Evolutionary conservation across 345 rosid genomes (phyloP), one percentile per base, ranked within the genome.

Genomic region (Mallotus nudiflorus): DNA sequence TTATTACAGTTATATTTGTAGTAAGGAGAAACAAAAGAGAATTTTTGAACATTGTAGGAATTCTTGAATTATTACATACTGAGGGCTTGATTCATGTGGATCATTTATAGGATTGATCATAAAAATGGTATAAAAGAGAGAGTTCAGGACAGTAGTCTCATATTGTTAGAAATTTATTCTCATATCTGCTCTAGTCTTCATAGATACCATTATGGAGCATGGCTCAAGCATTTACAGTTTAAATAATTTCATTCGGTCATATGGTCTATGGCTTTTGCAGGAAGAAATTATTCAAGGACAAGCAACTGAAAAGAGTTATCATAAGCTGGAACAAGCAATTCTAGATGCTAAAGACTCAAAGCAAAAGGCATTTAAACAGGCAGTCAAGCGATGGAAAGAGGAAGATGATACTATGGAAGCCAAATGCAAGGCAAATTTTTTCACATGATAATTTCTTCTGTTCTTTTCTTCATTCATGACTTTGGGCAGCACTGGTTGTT

Each of bases 331-430:
- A 53, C 78, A 77, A 79, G 73, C 81, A 25, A 61, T 71, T 68
- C 40, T 69, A 60, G 89, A 74, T 70, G 73, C 82, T 27, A 62
- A 75, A 72, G 82, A 79, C 72, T 82, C 78, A 51, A 82, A 82
- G 70, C 65, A 62, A 72, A 71, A 79, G 24, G 78, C 76, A 20
- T 82, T 77, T 73, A 84, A 84, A 52, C 88, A 86, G 66, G 66
- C 71, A 61, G 63, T 61, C 58, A 85, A 77, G 73, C 79, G 78
- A 76, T 75, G 83, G 91, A 86, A 84, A 73, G 91, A 84, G 67
- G 91, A 90, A 81, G 88, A 87, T 49, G 71, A 79, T 82, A 85
- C 86, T 39, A 74, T 78, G 70, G 91, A 91, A 75, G 93, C 92
- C 73, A 82, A 82, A 76, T 86, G 85, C 85, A 85, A 90, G 92